Evolutionary conservation across 2,329 filamentous ascomycete species (phyloP).

Genomic region (Colletotrichum zoysiae): DNA sequence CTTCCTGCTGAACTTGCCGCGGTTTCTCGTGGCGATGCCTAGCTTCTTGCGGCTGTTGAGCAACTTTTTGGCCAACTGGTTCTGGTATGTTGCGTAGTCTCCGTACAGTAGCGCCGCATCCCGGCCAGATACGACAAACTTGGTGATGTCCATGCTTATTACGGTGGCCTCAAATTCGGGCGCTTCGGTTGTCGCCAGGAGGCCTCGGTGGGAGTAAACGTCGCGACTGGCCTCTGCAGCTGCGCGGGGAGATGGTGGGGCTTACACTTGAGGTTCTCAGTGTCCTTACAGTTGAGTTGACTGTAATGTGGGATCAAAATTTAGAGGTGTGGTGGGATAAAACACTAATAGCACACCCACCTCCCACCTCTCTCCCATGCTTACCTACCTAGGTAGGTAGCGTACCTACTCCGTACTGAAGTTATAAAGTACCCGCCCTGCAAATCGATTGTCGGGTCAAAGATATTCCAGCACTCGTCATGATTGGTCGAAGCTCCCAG

Average conservation of each 20-base stretch:
- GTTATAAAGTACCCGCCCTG: too few relatives aligned
- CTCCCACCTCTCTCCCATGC: too few relatives aligned
- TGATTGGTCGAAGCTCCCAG: constrained; percentile 33
- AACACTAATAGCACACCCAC: neutral
- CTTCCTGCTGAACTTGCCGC: constrained; percentile 85
- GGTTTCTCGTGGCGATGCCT: constrained; percentile 84
- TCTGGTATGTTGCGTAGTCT: constrained; percentile 88
- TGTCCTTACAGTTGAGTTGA: constrained; percentile 15
- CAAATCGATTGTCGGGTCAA: constrained; percentile 8
- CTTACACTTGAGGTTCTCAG: constrained; percentile 23
- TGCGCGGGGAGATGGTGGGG: constrained; percentile 37
- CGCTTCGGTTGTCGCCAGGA: neutral
- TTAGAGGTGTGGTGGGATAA: constrained; percentile 7
- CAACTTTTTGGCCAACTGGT: constrained; percentile 82
- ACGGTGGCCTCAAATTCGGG: neutral
- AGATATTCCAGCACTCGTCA: constrained; percentile 11
- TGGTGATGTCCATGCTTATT: constrained; percentile 86
- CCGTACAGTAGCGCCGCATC: constrained; percentile 88
- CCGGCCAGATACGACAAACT: constrained; percentile 81
- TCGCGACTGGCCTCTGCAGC: constrained; percentile 31
- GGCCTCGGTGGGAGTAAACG: neutral
- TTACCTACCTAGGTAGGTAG: neutral
- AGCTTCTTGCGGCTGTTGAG: constrained; percentile 88
- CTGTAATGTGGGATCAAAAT: constrained; percentile 23
- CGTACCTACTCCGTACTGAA: too few relatives aligned